These are phyloP conservation scores for Amylostereum areolatum DNA, from an alignment of 1,284 basidiomycete genomes.

Conservation along the genomic window DNA sequence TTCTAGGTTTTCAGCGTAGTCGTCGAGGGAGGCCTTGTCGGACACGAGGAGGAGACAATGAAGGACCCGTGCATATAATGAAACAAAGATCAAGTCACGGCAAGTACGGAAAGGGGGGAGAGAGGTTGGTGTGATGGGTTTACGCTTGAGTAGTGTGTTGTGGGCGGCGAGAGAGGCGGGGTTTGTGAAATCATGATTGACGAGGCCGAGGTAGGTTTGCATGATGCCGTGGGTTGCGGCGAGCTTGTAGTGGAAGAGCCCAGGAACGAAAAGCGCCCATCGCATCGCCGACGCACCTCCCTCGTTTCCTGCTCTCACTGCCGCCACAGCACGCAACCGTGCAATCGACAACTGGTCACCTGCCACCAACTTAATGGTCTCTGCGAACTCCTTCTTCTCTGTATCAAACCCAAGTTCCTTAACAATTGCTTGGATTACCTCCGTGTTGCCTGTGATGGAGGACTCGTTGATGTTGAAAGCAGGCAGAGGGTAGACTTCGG, in stretches of 20 bases:
- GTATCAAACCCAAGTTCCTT: slow-evolving; percentile 19
- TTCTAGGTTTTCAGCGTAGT: slow-evolving; percentile 14
- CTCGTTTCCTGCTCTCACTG: slow-evolving; percentile 30
- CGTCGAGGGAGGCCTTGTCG: slow-evolving; percentile 12
- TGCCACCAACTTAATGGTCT: slow-evolving; percentile 17
- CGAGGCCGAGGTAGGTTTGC: slow-evolving; percentile 25
- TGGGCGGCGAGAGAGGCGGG: neutral
- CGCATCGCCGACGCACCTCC: slow-evolving; percentile 19
- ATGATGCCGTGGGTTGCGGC: slow-evolving; percentile 25
- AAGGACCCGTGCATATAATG: slow-evolving; percentile 27
- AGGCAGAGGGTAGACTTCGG: slow-evolving; percentile 25
- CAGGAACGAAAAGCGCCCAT: slow-evolving; percentile 24
- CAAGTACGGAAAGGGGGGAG: slow-evolving; percentile 26
- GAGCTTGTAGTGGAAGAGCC: slow-evolving; percentile 34
- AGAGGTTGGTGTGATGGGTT: slow-evolving; percentile 26
- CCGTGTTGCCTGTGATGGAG: slow-evolving; percentile 26
- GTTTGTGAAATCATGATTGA: slow-evolving; percentile 2
- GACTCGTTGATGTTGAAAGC: slow-evolving; percentile 33
- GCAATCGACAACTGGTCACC: slow-evolving; percentile 35
- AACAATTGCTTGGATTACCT: slow-evolving; percentile 26
- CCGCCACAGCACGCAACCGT: slow-evolving; percentile 22
- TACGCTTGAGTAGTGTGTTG: slow-evolving; percentile 17
- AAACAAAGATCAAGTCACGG: slow-evolving; percentile 30
- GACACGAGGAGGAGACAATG: slow-evolving; percentile 28
- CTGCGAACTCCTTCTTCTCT: slow-evolving; percentile 4